phyloP scores from a whole-genome alignment of 1,139 yeast species.

The Candida frijolesensis region DNA sequence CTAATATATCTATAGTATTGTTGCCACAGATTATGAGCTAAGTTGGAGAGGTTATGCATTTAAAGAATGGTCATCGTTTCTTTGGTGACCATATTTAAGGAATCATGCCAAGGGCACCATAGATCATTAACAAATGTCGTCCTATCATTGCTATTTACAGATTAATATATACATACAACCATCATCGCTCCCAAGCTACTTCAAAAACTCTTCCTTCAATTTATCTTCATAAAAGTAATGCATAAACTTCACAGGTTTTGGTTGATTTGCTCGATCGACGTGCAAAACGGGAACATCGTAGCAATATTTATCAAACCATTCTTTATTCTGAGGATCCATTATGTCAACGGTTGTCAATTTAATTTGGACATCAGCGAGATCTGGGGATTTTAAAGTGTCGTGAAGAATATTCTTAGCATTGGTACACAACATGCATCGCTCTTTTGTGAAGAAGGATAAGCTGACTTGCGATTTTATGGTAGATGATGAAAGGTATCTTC shows the following conservation, averaged over 20 bases:
- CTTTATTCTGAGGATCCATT: constrained; percentile 61
- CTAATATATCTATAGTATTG: too few relatives aligned
- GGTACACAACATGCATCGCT: constrained; percentile 76
- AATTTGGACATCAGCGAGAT: constrained; percentile 26
- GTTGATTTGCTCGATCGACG: constrained; percentile 52
- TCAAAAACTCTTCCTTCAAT: constrained; percentile 48
- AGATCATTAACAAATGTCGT: too few relatives aligned
- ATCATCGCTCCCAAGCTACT: background rate
- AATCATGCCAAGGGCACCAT: too few relatives aligned
- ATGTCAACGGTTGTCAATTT: constrained; percentile 62
- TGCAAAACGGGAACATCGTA: constrained; percentile 92
- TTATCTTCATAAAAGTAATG: constrained; percentile 68
- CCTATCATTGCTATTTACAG: background rate
- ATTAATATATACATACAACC: background rate
- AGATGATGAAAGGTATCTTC: constrained; percentile 1
- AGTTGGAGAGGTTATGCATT: too few relatives aligned
- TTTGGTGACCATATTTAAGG: too few relatives aligned
- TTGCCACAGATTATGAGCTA: too few relatives aligned
- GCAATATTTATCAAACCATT: constrained; percentile 82
- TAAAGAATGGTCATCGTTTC: too few relatives aligned
- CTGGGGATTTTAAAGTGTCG: constrained; percentile 37
- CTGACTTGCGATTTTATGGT: constrained; percentile 5
- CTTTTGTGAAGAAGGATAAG: constrained; percentile 73
- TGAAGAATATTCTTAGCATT: constrained; percentile 62
- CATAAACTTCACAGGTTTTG: constrained; percentile 66